Base-by-base conservation (phyloP, 148 eudicot genomes). In the Drosera capensis region DNA sequence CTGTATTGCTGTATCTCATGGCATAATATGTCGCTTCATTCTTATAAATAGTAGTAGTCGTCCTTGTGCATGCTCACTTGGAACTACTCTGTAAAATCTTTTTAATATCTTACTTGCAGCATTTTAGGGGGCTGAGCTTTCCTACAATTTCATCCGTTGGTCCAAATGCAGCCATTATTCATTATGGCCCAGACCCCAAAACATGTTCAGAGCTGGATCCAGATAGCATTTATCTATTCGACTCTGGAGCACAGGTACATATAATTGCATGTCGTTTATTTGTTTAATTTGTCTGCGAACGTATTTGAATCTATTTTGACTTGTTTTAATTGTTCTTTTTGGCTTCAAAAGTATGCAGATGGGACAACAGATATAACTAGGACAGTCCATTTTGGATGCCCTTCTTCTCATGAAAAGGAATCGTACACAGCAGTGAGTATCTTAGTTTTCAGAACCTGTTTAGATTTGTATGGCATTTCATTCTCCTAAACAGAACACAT, bases 291-390 rank as follows among this genome's bases (percentile, higher is more conserved):
- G 0, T 34, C 13, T 9, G 13, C 38, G n/a, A 34, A 13, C 2
- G 3, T 34, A 34, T 34, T 13, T n/a, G n/a, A n/a, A n/a, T 9
- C 13, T 34, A 13, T 34, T 4, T 34, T 28, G 31, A 9, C 38
- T 34, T 11, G n/a, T 34, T 34, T 34, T 4, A 11, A 5, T 5
- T 11, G 7, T 11, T 34, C 38, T 34, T 11, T 34, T 11, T 34
- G 38, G 38, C 3, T 5, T 34, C 3, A 11, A 47, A 58, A 90
- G 99, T 90, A 90, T 70, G 72, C 71, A 46, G 95, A 90, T 68
- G 99, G 99, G 59, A 90, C 95, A 57, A 90, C 99, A 46, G 93
- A 90, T 59, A 84, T 90, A 46, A 90, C 99, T 41, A 67, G 97
- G 62, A 90, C 99, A 17, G 87, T 84, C 56, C 99, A 90, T 71